phyloP scores from a whole-genome alignment of 768 basidiomycete species.

The Mycena pura region DNA sequence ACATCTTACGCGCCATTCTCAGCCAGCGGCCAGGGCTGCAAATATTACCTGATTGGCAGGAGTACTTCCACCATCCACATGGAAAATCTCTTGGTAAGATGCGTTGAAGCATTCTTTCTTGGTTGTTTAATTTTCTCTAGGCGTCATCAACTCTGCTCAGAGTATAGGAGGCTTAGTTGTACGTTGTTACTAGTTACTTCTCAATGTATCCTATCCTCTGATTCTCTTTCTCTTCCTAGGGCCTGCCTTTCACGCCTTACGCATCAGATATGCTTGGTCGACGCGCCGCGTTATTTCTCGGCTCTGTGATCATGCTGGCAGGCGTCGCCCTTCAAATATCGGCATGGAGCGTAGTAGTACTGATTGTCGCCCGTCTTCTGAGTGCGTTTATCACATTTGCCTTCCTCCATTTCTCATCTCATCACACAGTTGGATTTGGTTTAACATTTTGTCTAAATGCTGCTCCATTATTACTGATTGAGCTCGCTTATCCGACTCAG shows the following conservation, averaged over 20 bases:
- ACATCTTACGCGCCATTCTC: slow-evolving; percentile 9
- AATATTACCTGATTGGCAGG: slow-evolving; percentile 69
- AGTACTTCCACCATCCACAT: slow-evolving; percentile 58
- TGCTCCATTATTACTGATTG: slow-evolving; percentile 67
- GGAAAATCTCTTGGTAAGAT: slow-evolving; percentile 55
- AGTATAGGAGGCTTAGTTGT: slow-evolving; percentile 61
- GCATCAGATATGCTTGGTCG: slow-evolving; percentile 70
- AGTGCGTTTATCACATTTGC: slow-evolving; percentile 41
- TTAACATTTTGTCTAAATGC: slow-evolving; percentile 67
- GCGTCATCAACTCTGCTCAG: slow-evolving; percentile 71
- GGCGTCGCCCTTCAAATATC: slow-evolving; percentile 65
- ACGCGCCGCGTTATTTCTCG: slow-evolving; percentile 62
- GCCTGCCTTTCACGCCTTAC: slow-evolving; percentile 66
- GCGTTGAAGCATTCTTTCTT: background rate
- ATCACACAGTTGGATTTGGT: slow-evolving; percentile 64
- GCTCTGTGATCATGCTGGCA: slow-evolving; percentile 67
- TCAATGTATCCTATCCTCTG: slow-evolving; percentile 2
- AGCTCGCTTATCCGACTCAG: slow-evolving; percentile 76
- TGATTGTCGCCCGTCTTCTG: slow-evolving; percentile 63
- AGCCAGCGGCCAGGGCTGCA: slow-evolving; percentile 59
- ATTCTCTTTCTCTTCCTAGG: slow-evolving; percentile 39
- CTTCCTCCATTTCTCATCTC: slow-evolving; percentile 1
- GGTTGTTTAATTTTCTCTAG: slow-evolving; percentile 36
- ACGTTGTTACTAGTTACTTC: no score
- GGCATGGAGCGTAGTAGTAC: slow-evolving; percentile 52